phyloP scores from a whole-genome alignment of 176 grass and related monocot species.

The Aegilops longissima region DNA sequence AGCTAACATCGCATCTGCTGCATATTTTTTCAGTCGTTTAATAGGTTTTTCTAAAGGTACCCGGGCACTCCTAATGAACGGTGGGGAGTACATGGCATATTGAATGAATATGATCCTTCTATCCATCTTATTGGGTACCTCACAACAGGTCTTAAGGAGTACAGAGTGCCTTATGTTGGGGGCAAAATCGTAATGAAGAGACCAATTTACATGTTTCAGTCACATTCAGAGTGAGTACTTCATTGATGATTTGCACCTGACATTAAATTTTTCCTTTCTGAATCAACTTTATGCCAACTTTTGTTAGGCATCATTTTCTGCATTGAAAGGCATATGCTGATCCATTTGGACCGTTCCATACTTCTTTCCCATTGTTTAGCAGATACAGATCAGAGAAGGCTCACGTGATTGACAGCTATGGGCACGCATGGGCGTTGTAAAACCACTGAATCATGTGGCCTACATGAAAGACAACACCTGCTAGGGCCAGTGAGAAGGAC shows the following conservation, averaged over 20 bases:
- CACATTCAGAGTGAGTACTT: neutral
- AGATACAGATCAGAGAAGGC: neutral
- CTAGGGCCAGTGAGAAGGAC: neutral
- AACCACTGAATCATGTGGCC: neutral
- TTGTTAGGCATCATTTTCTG: neutral
- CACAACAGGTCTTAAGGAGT: neutral
- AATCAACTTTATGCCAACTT: neutral
- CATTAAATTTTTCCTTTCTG: neutral
- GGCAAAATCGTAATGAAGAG: neutral
- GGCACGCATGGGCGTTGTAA: neutral
- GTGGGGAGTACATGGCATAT: neutral
- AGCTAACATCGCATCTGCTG: neutral
- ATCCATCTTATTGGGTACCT: neutral
- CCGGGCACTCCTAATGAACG: neutral
- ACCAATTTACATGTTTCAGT: neutral
- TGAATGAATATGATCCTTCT: neutral
- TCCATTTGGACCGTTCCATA: neutral
- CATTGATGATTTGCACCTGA: neutral
- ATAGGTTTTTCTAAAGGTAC: neutral
- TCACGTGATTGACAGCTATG: conserved; percentile 2
- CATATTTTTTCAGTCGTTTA: neutral
- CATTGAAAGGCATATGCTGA: neutral
- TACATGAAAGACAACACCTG: neutral
- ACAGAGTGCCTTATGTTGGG: neutral
- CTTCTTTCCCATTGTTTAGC: neutral